Base-by-base conservation (phyloP, 2,329 filamentous ascomycete genomes). In the Zopfia rhizophila region DNA sequence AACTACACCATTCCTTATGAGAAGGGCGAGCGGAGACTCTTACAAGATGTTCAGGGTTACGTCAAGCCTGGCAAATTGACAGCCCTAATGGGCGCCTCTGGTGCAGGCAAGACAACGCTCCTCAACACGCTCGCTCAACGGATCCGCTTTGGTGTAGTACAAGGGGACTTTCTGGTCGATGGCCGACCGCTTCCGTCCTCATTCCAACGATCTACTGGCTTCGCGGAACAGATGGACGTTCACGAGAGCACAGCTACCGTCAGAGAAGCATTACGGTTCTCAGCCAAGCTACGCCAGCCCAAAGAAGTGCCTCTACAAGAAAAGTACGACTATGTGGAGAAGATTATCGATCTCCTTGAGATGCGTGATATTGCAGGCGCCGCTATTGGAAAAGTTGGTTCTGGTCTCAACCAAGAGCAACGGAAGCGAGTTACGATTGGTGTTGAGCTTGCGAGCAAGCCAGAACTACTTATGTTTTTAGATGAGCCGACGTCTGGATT, bases 41-140 rank as follows among this genome's bases (percentile, higher is more conserved):
- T 88, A 8, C 77, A 84, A 48, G 77, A 86, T 45, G 81, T 88
- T 4, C 78, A 84, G 55, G 92, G 92, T 14, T 96, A 90, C 86
- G 91, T 97, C 38, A 93, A 94, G 70, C 92, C 92, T 3, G 92
- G 92, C 36, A 96, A 90, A 10, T 73, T 96, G 41, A 96, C 91
- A 5, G 91, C 90, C 24, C 78, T 96, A 1, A 96, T 94, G 90
- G 47, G 91, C 86, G 75, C 75, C 84, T 91, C 29, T 87, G 88
- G 44, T 11, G 65, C 66, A 6, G 67, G 67, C 3, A 72, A 69
- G 33, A 70, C 65, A 2, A 70, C 66, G 1, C 45, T 77, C 5
- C 48, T 70, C 4, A 72, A 70, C 24, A 67, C 66, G 1, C 53
- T 70, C 2, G 67, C 67, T 1, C 75, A 76, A 39, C 70, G 76